phyloP scores from a whole-genome alignment of 148 eudicot genomes.

The Silene uniflora region DNA sequence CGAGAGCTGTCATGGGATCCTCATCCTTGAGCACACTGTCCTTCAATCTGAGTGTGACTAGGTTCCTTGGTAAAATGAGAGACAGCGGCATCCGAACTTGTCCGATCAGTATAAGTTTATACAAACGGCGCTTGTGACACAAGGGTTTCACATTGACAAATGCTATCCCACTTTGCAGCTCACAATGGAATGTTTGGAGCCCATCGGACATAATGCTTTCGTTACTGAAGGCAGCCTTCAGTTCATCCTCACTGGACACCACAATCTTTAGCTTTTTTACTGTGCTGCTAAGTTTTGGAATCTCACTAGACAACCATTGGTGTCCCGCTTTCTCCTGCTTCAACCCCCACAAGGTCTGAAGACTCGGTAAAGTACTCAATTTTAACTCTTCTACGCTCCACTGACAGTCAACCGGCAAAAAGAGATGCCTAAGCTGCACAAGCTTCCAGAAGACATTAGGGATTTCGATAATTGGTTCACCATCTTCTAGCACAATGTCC shows the following conservation, averaged over 20 bases:
- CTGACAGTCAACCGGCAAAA: neutral
- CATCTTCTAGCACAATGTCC: too few relatives aligned
- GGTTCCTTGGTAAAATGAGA: neutral
- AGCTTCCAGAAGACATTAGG: too few relatives aligned
- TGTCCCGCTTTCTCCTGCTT: neutral
- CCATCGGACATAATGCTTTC: constrained; percentile 14
- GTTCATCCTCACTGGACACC: neutral
- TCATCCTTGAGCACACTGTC: too few relatives aligned
- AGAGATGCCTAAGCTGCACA: too few relatives aligned
- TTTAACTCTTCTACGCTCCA: constrained; percentile 5
- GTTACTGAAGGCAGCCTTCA: constrained; percentile 9
- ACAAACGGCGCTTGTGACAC: too few relatives aligned
- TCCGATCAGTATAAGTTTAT: too few relatives aligned
- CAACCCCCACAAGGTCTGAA: constrained; percentile 26
- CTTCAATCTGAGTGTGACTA: too few relatives aligned
- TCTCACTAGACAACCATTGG: constrained; percentile 13
- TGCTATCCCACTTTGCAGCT: neutral
- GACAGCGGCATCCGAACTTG: too few relatives aligned
- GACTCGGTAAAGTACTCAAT: neutral
- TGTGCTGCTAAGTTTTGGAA: neutral
- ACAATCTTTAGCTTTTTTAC: neutral
- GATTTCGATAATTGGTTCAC: too few relatives aligned
- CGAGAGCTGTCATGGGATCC: too few relatives aligned
- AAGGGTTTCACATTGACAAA: too few relatives aligned
- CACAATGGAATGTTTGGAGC: constrained; percentile 13